These are phyloP conservation scores for Candida verbasci DNA, from an alignment of 805 yeast genomes.

Conservation along the genomic window DNA sequence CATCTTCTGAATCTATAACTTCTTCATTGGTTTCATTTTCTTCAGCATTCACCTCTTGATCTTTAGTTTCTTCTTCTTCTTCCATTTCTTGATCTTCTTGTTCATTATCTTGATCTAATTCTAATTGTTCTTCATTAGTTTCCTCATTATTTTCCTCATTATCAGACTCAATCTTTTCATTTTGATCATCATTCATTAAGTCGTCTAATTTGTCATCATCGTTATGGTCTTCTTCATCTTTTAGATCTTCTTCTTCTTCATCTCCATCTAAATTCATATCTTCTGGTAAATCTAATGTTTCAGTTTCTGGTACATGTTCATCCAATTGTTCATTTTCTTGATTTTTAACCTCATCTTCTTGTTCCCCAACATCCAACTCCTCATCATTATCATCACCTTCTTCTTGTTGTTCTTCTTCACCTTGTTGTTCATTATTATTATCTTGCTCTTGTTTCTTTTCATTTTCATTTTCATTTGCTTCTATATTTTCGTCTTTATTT, in stretches of 20 bases:
- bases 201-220: conserved; percentile 21
- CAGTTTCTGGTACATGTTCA: conserved; percentile 73
- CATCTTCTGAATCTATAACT: conserved; percentile 21
- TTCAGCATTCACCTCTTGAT: conserved; percentile 30
- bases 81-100: conserved; percentile 22
- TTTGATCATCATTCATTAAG: conserved; percentile 27
- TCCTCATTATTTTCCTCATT: conserved; percentile 30
- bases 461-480: conserved; percentile 38
- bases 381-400: conserved; percentile 49
- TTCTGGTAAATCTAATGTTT: conserved; percentile 86
- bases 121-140: conserved; percentile 28
- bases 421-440: conserved; percentile 29
- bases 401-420: conserved; percentile 42
- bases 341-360: conserved; percentile 71
- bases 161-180: conserved; percentile 6
- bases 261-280: conserved; percentile 87
- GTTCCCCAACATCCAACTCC: conserved; percentile 76
- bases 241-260: conserved; percentile 43
- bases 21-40: conserved; percentile 31
- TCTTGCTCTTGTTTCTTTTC: conserved; percentile 29
- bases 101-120: conserved; percentile 23
- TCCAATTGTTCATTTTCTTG: conserved; percentile 69
- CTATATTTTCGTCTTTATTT: conserved; percentile 47
- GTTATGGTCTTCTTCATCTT: conserved; percentile 27
- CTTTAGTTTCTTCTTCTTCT: conserved; percentile 22